Base-by-base conservation (phyloP, 805 yeast genomes). In the Kodamaea jinghongensis region DNA sequence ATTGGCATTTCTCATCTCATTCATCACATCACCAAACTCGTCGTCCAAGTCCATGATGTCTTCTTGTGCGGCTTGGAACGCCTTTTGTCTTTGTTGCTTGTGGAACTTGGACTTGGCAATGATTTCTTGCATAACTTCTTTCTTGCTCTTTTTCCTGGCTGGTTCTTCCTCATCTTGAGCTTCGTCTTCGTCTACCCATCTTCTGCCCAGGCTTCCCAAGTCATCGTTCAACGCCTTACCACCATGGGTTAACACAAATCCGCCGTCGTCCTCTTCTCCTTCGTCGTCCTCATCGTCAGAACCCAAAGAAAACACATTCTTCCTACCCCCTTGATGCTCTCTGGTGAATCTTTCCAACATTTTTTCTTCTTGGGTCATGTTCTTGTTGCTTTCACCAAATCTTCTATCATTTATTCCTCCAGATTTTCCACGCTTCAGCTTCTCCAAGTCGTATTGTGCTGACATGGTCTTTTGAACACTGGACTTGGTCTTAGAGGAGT, bases 341-440 rank as follows among this genome's bases (percentile, higher is more conserved):
- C 83, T 79, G 3, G 96, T 86, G 68, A 88, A 93, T 67, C 99
- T 81, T 56, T 85, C 96, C 64, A 93, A 76, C 96, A 89, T 89
- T 61, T 85, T 87, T 50, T 93, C 96, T 61, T 93, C 98, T 9
- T 81, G 81, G n/a, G 83, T 76, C 70, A 93, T 55, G 34, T 70
- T 61, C 34, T 52, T 50, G 60, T 87, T 83, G 47, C 77, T 76
- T 56, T 93, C 99, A 58, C 99, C 99, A 61, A 93, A 91, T 64
- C 96, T 79, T 49, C 89, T 75, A 68, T 93, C 99, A 2, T 79
- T 60, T 10, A 93, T 55, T 2, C 86, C 87, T 38, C 97, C 96
- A 28, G 73, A 79, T 58, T 76, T 85, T 49, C 86, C 85, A 52
- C 81, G 79, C 36, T 71, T 63, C n/a, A 71, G 60, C 58, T 74